phyloP scores from a whole-genome alignment of 2,329 filamentous ascomycete genomes.

The Alternaria postmessia region DNA sequence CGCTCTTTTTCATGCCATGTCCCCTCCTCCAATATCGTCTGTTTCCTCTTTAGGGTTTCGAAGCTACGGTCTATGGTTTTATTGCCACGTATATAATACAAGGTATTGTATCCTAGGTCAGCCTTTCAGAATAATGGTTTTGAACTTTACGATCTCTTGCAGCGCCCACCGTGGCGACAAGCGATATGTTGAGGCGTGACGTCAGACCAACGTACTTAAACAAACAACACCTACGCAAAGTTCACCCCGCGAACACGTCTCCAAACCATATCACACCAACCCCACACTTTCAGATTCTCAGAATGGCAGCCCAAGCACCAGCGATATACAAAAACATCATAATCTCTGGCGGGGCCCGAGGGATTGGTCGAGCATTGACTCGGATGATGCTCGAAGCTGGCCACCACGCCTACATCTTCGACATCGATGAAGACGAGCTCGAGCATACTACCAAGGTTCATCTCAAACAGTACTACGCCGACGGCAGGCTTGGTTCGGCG shows the following conservation, averaged over 20 bases:
- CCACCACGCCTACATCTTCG: constrained; percentile 58
- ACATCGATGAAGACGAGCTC: constrained; percentile 51
- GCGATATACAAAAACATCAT: constrained; percentile 45
- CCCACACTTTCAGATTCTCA: neutral
- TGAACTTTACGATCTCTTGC: neutral
- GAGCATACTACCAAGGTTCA: constrained; percentile 51
- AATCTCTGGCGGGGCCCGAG: constrained; percentile 55
- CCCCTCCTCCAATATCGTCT: neutral
- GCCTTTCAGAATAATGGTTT: neutral
- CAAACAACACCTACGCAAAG: constrained; percentile 10
- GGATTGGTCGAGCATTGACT: constrained; percentile 59
- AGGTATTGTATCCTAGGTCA: neutral
- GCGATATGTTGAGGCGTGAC: constrained; percentile 29
- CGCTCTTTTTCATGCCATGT: neutral
- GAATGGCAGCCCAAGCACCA: constrained; percentile 15
- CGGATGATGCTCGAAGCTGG: constrained; percentile 56
- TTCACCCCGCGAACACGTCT: constrained; percentile 4
- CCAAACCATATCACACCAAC: constrained; percentile 1
- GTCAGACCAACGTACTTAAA: constrained; percentile 35
- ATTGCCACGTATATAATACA: neutral
- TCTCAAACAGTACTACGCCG: constrained; percentile 48
- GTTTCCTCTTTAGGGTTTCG: neutral
- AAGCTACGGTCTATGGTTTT: neutral
- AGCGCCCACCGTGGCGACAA: neutral
- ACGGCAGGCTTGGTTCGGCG: constrained; percentile 46